Evolutionary conservation across 352 stramenopile species (phyloP).

Genomic region (Elongisporangium undulatum): DNA sequence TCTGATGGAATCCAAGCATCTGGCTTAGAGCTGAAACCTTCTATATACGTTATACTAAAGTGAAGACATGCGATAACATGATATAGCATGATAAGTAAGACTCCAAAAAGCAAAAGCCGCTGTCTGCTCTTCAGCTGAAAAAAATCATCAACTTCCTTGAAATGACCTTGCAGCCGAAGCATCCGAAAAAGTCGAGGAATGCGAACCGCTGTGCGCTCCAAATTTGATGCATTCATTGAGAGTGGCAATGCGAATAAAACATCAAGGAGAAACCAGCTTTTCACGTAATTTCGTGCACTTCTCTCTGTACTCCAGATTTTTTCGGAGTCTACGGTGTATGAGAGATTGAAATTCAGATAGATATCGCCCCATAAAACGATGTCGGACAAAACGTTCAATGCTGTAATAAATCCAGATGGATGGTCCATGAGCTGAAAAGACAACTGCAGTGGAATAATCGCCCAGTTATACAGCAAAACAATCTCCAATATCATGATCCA

Average conservation of each 20-base stretch:
- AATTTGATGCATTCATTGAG: constrained; percentile 15
- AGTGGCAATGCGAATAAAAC: constrained; percentile 42
- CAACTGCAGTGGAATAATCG: constrained; percentile 37
- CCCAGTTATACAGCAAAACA: constrained; percentile 55
- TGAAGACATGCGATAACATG: constrained; percentile 55
- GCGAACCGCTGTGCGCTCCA: constrained; percentile 13
- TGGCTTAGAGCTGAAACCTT: constrained; percentile 39
- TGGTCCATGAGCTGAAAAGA: constrained; percentile 28
- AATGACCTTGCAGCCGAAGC: constrained; percentile 24
- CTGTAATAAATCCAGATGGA: constrained; percentile 22
- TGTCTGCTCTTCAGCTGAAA: constrained; percentile 44
- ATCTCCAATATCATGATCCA: constrained; percentile 42
- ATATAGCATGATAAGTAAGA: constrained; percentile 49
- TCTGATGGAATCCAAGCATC: constrained; percentile 45
- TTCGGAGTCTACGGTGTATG: constrained; percentile 43
- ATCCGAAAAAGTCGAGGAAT: constrained; percentile 39
- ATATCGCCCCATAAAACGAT: constrained; percentile 38
- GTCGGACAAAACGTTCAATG: constrained; percentile 33
- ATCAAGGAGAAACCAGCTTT: constrained; percentile 28
- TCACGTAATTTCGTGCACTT: constrained; percentile 29
- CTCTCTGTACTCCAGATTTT: constrained; percentile 46
- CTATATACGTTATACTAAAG: constrained; percentile 53
- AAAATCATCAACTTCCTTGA: constrained; percentile 41
- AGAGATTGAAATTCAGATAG: constrained; percentile 55
- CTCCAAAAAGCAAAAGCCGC: constrained; percentile 37